These are phyloP conservation scores for Stephania yunnanensis DNA, from an alignment of 164 flowering plant species.

Conservation along the genomic window DNA sequence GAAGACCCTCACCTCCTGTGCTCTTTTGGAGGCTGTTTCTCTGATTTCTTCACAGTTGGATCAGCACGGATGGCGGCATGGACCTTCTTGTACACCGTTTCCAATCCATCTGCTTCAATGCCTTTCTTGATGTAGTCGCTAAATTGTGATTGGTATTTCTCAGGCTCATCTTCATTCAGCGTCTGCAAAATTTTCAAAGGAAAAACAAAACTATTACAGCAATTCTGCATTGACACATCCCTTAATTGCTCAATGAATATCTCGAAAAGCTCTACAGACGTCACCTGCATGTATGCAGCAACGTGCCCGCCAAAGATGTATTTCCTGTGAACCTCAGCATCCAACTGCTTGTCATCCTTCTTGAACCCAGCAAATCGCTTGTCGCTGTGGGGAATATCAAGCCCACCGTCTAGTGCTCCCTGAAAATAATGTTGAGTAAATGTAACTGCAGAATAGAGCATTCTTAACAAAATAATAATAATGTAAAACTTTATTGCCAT, in stretches of 20 bases:
- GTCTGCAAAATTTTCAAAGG: slow-evolving; percentile 32
- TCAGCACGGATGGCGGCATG: slow-evolving; percentile 60
- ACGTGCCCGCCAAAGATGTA: slow-evolving; percentile 59
- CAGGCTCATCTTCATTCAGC: slow-evolving; percentile 74
- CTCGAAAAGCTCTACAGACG: neutral
- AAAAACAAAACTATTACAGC: neutral
- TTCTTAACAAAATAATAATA: neutral
- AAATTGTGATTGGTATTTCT: slow-evolving; percentile 77
- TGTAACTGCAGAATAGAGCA: neutral
- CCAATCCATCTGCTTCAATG: slow-evolving; percentile 53
- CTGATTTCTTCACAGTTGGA: slow-evolving; percentile 42
- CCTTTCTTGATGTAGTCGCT: slow-evolving; percentile 58
- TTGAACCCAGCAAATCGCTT: slow-evolving; percentile 58
- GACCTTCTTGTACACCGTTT: slow-evolving; percentile 53
- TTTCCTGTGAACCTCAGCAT: slow-evolving; percentile 51
- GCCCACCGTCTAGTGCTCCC: slow-evolving; percentile 62
- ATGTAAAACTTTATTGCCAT: neutral
- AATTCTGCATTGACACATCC: neutral
- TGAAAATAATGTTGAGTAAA: slow-evolving; percentile 2
- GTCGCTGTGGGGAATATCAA: slow-evolving; percentile 64
- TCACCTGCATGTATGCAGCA: slow-evolving; percentile 47
- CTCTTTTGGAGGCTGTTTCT: slow-evolving; percentile 61
- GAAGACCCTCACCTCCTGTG: slow-evolving; percentile 59
- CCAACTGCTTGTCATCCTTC: slow-evolving; percentile 46
- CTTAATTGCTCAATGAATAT: neutral